phyloP scores from a whole-genome alignment of 2,329 filamentous ascomycete species.

The Fusarium sp. region DNA sequence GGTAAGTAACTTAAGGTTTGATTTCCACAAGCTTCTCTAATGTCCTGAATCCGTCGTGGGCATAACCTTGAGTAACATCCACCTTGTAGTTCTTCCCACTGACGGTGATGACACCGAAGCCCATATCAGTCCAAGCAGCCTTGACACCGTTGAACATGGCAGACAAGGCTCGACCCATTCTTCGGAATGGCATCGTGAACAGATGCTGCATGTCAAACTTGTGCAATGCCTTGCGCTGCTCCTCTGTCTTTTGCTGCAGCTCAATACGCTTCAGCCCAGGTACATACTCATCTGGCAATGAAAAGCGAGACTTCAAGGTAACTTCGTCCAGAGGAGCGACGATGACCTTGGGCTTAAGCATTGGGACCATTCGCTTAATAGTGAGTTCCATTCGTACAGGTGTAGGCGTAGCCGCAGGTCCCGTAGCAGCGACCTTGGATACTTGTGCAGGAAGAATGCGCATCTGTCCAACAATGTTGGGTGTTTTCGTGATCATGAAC shows the following conservation, averaged over 20 bases:
- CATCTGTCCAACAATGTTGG: constrained; percentile 67
- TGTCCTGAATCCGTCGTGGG: constrained; percentile 67
- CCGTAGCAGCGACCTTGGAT: constrained; percentile 22
- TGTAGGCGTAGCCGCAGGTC: neutral
- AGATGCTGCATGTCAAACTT: constrained; percentile 67
- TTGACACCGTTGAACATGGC: constrained; percentile 59
- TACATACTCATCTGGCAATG: constrained; percentile 53
- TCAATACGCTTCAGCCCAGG: constrained; percentile 50
- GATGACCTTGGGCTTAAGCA: constrained; percentile 58
- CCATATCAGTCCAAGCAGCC: constrained; percentile 66
- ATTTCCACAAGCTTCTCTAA: constrained; percentile 64
- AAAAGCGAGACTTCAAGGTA: constrained; percentile 53
- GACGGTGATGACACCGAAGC: constrained; percentile 63
- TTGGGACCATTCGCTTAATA: constrained; percentile 61
- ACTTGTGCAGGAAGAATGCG: constrained; percentile 60
- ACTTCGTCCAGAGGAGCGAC: constrained; percentile 51
- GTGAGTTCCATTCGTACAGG: constrained; percentile 63
- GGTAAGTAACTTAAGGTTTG: constrained; percentile 26
- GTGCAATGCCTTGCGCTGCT: constrained; percentile 52
- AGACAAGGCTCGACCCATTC: constrained; percentile 56
- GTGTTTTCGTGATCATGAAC: constrained; percentile 68
- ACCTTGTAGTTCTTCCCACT: constrained; percentile 65
- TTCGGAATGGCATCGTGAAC: constrained; percentile 68
- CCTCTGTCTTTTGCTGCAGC: constrained; percentile 52
- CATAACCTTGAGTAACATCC: constrained; percentile 67